Evolutionary conservation across 768 basidiomycete species (phyloP), one percentile per base, ranked within the genome.

Genomic region (Suillus brevipes): DNA sequence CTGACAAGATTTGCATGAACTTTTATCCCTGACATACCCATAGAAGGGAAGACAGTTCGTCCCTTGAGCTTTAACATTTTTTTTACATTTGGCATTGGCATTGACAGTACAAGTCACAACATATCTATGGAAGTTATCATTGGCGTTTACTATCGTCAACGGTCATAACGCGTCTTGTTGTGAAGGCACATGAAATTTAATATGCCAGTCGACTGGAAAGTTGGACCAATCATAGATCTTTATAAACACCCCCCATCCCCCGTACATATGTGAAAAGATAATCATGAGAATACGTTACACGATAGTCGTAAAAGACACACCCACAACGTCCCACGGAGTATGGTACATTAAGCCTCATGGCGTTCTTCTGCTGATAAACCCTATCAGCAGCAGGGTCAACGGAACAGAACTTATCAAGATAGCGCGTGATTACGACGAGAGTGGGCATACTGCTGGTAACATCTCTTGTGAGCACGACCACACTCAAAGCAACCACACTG

Each of bases 271-370:
- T 38, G 34, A 37, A 37, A 40, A n/a, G 14, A 38, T 37, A 38
- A 42, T 12, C 58, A 42, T 59, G 58, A 59, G 58, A 59, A 59
- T 42, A 20, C 58, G 18, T 42, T 42, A 42, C 40, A 40, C 40
- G 36, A 37, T n/a, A 37, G 36, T 36, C 31, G 31, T 55, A 28
- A 13, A 53, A 37, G 36, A 38, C 56, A 38, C 56, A 57, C 36
- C 37, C 57, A 40, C 25, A 40, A 7, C 6, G 31, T 59, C 58
- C 9, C 58, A 40, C 58, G 25, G 38, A 59, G 18, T 8, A 8
- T 6, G 20, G 12, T 55, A 42, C 18, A 40, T 18, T 25, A 40
- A 58, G 23, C 25, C 57, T 40, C 37, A 37, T 42, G 18, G 23
- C 37, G 23, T 8, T 40, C 38, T 58, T 55, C 34, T 55, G 12